A percentile compares a stretch with the other conserved stretches of the same genome.
phyloP scores from a whole-genome alignment of 2,329 filamentous ascomycete species.

The Ascochyta rabiei region DNA sequence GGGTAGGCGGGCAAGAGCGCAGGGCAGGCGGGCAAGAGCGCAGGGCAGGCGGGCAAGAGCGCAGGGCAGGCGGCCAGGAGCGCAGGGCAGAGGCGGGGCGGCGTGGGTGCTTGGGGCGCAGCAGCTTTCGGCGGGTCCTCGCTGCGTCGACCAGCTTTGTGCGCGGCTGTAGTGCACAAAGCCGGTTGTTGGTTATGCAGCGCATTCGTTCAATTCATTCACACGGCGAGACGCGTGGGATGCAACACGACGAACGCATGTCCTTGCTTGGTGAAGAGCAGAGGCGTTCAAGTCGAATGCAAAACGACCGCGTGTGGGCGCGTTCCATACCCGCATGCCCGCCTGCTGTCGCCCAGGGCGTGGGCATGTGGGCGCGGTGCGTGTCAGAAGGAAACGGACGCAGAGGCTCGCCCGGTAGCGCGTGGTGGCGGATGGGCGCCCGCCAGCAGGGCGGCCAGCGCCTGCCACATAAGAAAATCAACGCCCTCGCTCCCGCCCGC shows the following conservation, averaged over 20 bases:
- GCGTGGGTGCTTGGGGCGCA: neutral
- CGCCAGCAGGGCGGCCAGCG: constrained; percentile 7
- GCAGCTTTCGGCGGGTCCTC: constrained; percentile 9
- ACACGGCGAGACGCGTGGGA: neutral
- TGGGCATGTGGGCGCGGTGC: neutral
- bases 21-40: neutral
- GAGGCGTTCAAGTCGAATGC: too few relatives aligned
- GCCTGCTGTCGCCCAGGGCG: neutral
- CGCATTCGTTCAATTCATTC: too few relatives aligned
- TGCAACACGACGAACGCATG: too few relatives aligned
- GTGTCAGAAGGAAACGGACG: constrained; percentile 6
- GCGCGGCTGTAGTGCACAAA: constrained; percentile 1
- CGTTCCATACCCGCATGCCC: too few relatives aligned
- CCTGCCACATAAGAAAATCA: constrained; percentile 18
- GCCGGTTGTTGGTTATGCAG: constrained; percentile 4
- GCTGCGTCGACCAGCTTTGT: neutral
- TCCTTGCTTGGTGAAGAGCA: too few relatives aligned
- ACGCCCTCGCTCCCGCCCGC: constrained; percentile 6
- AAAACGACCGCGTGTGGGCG: too few relatives aligned
- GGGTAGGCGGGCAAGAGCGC: neutral
- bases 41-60: too few relatives aligned
- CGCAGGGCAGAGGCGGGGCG: neutral
- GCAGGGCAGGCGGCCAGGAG: neutral
- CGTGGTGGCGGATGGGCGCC: constrained; percentile 5
- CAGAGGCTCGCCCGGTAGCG: neutral